Conservation (phyloP, 192 early-diverging fungal genomes). For the Backusella parvicylindrica region DNA sequence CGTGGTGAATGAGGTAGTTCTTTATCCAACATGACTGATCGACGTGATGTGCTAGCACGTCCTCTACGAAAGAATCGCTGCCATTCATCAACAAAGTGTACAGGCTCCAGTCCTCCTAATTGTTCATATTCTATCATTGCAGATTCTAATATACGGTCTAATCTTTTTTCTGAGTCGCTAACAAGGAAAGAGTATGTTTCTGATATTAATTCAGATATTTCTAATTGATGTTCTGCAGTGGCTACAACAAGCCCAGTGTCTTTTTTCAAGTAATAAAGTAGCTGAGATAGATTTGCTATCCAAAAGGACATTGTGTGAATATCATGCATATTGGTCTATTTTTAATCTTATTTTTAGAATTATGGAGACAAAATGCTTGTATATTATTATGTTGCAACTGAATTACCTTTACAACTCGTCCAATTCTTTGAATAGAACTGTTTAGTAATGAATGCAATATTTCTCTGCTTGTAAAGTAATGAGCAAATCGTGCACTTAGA, state of each 20-base stretch:
- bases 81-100: conserved; percentile 59
- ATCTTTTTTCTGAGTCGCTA: conserved; percentile 57
- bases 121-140: conserved; percentile 70
- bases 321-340: conserved; percentile 49
- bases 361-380: neutral
- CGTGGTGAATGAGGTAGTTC: neutral
- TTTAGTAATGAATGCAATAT: conserved; percentile 68
- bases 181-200: conserved; percentile 66
- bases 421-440: conserved; percentile 54
- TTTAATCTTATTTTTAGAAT: neutral
- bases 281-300: conserved; percentile 80
- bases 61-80: conserved; percentile 17
- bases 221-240: conserved; percentile 70
- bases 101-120: conserved; percentile 63
- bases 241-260: conserved; percentile 73
- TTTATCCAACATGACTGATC: neutral
- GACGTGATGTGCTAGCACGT: neutral
- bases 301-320: conserved; percentile 70
- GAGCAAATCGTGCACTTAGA: conserved; percentile 84
- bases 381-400: neutral
- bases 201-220: conserved; percentile 76
- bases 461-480: conserved; percentile 72
- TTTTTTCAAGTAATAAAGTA: conserved; percentile 86
- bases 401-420: conserved; percentile 47
- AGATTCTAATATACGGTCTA: conserved; percentile 65